Evolutionary conservation across 495 filamentous ascomycete genomes (phyloP).

Genomic region (Penicillium samsonianum): DNA sequence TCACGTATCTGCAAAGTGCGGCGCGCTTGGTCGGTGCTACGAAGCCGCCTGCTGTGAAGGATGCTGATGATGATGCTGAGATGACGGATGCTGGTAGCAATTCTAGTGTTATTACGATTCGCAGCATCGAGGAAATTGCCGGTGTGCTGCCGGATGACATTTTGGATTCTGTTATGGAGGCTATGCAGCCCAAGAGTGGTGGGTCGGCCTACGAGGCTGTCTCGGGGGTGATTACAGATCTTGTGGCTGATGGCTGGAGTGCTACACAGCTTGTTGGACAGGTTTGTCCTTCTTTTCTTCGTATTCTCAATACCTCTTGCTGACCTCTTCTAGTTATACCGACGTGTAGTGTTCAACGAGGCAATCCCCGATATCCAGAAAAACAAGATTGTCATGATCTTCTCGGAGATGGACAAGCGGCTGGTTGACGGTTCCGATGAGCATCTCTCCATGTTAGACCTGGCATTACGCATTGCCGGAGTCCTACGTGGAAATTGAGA

Average conservation of each 20-base stretch:
- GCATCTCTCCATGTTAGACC: conserved; percentile 84
- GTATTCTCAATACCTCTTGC: neutral
- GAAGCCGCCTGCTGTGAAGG: conserved; percentile 40
- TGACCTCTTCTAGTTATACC: conserved; percentile 65
- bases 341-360: conserved; percentile 80
- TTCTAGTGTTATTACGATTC: conserved; percentile 61
- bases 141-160: conserved; percentile 82
- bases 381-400: conserved; percentile 83
- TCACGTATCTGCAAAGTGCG: conserved; percentile 92
- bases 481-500: conserved; percentile 55
- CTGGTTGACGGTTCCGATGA: conserved; percentile 98
- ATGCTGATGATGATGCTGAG: conserved; percentile 51
- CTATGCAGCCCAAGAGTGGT: conserved; percentile 71
- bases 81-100: conserved; percentile 46
- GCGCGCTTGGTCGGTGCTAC: conserved; percentile 73
- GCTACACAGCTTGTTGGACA: conserved; percentile 84
- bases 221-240: conserved; percentile 75
- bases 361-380: conserved; percentile 79
- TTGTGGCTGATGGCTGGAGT: conserved; percentile 98
- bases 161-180: conserved; percentile 67
- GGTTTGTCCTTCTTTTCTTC: conserved; percentile 45
- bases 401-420: conserved; percentile 92
- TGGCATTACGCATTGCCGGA: conserved; percentile 75
- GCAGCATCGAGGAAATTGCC: conserved; percentile 89
- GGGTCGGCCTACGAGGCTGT: conserved; percentile 71